A percentile compares a stretch with the other conserved stretches of the same genome.
phyloP scores from a whole-genome alignment of 2,329 filamentous ascomycete genomes.

The Tolypocladium tundrense region DNA sequence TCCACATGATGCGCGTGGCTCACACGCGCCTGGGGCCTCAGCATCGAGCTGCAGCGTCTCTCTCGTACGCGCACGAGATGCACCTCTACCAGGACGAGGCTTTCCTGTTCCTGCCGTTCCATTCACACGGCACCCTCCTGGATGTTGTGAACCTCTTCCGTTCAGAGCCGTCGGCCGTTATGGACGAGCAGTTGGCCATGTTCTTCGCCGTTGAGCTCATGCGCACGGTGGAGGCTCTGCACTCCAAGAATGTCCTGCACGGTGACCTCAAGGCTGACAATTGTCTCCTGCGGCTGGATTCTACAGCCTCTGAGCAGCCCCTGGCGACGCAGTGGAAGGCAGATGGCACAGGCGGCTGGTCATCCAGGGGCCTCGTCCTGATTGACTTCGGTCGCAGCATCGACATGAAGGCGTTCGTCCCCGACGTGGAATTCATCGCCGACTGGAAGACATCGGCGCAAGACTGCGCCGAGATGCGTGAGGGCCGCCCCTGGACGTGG shows the following conservation, averaged over 20 bases:
- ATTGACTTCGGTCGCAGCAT: slow-evolving; percentile 95
- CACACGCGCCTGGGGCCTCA: slow-evolving; percentile 64
- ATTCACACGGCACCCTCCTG: slow-evolving; percentile 84
- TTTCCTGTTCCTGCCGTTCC: slow-evolving; percentile 79
- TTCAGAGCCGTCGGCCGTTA: slow-evolving; percentile 57
- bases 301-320: slow-evolving; percentile 25
- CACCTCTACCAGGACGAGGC: slow-evolving; percentile 86
- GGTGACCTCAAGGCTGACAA: slow-evolving; percentile 96
- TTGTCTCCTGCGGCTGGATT: slow-evolving; percentile 75
- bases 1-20: slow-evolving; percentile 82
- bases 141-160: slow-evolving; percentile 86
- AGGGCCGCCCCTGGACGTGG: slow-evolving; percentile 90
- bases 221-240: slow-evolving; percentile 79
- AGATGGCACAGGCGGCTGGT: slow-evolving; percentile 71
- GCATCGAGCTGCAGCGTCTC: slow-evolving; percentile 62
- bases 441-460: slow-evolving; percentile 86
- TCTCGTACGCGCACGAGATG: slow-evolving; percentile 79
- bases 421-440: slow-evolving; percentile 72
- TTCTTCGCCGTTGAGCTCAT: slow-evolving; percentile 91
- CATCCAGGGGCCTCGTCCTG: slow-evolving; percentile 65
- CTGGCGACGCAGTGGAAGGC: slow-evolving; percentile 59
- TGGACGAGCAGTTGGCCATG: slow-evolving; percentile 90
- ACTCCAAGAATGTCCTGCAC: slow-evolving; percentile 70
- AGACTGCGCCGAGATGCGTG: slow-evolving; percentile 93
- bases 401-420: slow-evolving; percentile 77